phyloP scores from a whole-genome alignment of 148 eudicot species.

The Mesembryanthemum crystallinum region DNA sequence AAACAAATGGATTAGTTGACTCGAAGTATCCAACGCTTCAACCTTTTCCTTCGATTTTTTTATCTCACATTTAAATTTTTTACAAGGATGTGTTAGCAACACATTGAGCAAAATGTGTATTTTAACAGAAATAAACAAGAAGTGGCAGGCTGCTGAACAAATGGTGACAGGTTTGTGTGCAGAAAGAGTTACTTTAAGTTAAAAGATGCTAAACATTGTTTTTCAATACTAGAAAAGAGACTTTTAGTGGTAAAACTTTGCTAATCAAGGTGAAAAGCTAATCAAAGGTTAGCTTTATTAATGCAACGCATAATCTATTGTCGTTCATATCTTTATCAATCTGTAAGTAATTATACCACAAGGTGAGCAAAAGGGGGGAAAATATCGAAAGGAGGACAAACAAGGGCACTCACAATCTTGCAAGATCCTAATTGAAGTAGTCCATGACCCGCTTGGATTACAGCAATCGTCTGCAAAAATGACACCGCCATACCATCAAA shows the following conservation, averaged over 20 bases:
- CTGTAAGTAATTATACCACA: background rate
- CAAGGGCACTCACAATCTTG: constrained; percentile 81
- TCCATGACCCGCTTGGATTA: constrained; percentile 99
- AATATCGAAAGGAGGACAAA: background rate
- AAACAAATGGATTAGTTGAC: too few relatives aligned
- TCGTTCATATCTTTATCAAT: background rate
- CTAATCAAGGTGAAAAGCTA: constrained; percentile 25
- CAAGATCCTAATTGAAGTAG: constrained; percentile 96
- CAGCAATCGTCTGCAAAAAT: constrained; percentile 81
- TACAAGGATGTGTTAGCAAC: too few relatives aligned
- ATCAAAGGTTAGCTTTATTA: constrained; percentile 27
- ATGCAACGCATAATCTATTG: constrained; percentile 22
- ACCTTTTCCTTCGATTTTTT: background rate
- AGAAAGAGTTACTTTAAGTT: constrained; percentile 11
- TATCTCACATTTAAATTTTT: background rate
- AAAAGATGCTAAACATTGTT: background rate
- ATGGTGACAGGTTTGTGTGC: constrained; percentile 15
- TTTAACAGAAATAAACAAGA: background rate
- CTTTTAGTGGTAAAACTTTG: constrained; percentile 12
- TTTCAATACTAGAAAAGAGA: constrained; percentile 1
- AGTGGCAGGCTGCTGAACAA: constrained; percentile 8
- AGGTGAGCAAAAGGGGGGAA: background rate
- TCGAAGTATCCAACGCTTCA: too few relatives aligned
- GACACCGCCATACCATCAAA: background rate
- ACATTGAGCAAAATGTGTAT: background rate